Conservation (phyloP, 805 yeast species). For the Wickerhamiella australiensis region DNA sequence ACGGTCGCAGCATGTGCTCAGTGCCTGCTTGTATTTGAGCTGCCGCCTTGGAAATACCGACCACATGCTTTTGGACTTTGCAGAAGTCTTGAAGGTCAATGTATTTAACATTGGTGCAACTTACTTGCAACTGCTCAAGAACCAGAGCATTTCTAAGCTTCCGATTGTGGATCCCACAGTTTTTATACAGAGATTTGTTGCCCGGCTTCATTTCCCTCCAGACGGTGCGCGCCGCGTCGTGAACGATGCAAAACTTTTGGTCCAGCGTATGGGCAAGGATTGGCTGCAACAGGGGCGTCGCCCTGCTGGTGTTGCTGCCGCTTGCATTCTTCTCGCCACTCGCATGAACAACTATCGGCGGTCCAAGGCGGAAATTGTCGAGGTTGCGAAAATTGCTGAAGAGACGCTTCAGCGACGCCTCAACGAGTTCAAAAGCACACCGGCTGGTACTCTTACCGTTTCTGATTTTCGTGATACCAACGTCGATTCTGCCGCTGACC, state of each 20-base stretch:
- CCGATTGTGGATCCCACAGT: slow-evolving; percentile 92
- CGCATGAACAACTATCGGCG: slow-evolving; percentile 92
- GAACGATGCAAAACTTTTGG: slow-evolving; percentile 74
- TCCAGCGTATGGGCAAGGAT: slow-evolving; percentile 83
- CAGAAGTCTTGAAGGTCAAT: slow-evolving; percentile 76
- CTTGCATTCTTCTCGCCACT: slow-evolving; percentile 83
- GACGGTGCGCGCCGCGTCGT: slow-evolving; percentile 52
- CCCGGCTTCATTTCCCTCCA: slow-evolving; percentile 68
- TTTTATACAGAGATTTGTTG: slow-evolving; percentile 88
- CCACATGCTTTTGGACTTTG: slow-evolving; percentile 92
- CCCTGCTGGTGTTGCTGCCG: slow-evolving; percentile 98
- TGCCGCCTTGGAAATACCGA: slow-evolving; percentile 85
- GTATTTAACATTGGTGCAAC: slow-evolving; percentile 96
- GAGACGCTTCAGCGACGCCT: slow-evolving; percentile 84
- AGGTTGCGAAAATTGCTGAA: slow-evolving; percentile 90
- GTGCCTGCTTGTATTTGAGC: slow-evolving; percentile 88
- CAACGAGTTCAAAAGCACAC: slow-evolving; percentile 72
- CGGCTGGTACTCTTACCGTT: slow-evolving; percentile 61
- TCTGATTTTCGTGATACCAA: slow-evolving; percentile 50
- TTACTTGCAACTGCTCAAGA: slow-evolving; percentile 81
- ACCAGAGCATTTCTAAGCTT: slow-evolving; percentile 57
- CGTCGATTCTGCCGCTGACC: slow-evolving; percentile 41
- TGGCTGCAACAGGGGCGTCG: slow-evolving; percentile 96
- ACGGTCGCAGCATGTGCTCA: slow-evolving; percentile 85
- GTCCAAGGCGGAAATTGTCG: slow-evolving; percentile 85